Evolutionary conservation across 164 flowering plant species (phyloP).

Genomic region (Vitis cinerea): DNA sequence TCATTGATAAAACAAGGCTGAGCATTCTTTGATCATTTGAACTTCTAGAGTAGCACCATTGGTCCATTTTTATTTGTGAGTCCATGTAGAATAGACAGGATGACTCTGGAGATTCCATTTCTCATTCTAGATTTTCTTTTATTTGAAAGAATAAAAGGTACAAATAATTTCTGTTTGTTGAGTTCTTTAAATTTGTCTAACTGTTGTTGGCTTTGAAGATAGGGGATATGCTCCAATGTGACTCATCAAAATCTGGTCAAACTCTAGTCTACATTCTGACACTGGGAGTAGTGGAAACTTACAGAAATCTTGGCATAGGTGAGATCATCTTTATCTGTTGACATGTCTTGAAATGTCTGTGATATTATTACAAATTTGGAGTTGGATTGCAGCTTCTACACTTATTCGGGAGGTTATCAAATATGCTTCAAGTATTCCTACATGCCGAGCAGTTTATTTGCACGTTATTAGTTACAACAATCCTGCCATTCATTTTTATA

Average conservation of each 20-base stretch:
- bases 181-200: background rate
- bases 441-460: constrained; percentile 85
- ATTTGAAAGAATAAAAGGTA: too few relatives aligned
- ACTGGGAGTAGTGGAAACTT: constrained; percentile 80
- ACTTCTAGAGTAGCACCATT: too few relatives aligned
- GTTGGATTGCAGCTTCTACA: constrained; percentile 60
- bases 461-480: constrained; percentile 88
- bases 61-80: too few relatives aligned
- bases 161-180: too few relatives aligned
- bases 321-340: constrained; percentile 9
- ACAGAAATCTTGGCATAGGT: constrained; percentile 93
- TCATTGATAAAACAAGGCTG: too few relatives aligned
- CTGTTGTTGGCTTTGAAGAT: constrained; percentile 49
- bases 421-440: constrained; percentile 64
- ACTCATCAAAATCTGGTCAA: constrained; percentile 53
- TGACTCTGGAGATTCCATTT: too few relatives aligned
- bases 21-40: too few relatives aligned
- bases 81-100: too few relatives aligned
- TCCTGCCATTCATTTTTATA: constrained; percentile 80
- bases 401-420: constrained; percentile 77
- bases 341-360: background rate
- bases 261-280: constrained; percentile 84
- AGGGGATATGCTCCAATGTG: constrained; percentile 64
- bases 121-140: too few relatives aligned
- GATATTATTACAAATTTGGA: background rate